Evolutionary conservation across 129 eudicot genomes (phyloP).

Genomic region (Centaurea solstitialis): DNA sequence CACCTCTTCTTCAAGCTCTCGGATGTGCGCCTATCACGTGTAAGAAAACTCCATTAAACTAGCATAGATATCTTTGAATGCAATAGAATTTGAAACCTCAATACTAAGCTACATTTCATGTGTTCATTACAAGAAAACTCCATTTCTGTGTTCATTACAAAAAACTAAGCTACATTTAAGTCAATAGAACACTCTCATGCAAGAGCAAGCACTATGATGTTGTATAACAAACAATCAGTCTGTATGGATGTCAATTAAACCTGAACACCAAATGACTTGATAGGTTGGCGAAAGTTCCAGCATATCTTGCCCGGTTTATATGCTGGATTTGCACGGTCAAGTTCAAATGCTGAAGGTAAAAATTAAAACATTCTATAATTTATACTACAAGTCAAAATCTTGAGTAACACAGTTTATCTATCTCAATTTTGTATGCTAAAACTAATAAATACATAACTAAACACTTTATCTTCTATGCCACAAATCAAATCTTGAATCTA

Average conservation of each 20-base stretch:
- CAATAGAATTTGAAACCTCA: neutral
- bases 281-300: neutral
- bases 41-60: neutral
- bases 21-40: conserved; percentile 68
- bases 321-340: neutral
- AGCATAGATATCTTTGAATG: neutral
- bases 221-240: neutral
- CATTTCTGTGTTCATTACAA: conserved; percentile 2
- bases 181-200: neutral
- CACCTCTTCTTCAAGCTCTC: conserved; percentile 97
- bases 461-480: neutral
- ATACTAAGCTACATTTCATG: neutral
- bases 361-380: conserved; percentile 4
- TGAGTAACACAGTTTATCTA: neutral
- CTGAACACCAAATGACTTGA: neutral
- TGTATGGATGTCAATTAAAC: neutral
- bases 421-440: neutral
- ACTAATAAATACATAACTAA: neutral
- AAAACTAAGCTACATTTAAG: neutral
- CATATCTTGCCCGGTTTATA: neutral
- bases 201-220: neutral
- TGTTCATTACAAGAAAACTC: neutral
- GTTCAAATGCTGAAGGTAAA: neutral
- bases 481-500: neutral
- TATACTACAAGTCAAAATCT: neutral